Base-by-base conservation (phyloP, 495 filamentous ascomycete species). In the Penicillium herquei region DNA sequence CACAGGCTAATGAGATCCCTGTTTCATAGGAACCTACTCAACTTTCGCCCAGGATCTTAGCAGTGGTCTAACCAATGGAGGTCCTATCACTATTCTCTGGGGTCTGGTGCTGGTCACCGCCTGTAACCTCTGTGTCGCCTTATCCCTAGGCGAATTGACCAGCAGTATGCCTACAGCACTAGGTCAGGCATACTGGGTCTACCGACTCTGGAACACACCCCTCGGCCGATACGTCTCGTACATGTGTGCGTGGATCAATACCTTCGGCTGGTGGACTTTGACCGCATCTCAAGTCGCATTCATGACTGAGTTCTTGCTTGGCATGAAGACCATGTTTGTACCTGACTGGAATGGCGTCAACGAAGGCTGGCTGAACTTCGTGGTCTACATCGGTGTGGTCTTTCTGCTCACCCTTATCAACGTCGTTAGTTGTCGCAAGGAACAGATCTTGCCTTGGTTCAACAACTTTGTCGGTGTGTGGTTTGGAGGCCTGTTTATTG, bases 241-340 rank as follows among this genome's bases (percentile, higher is more conserved):
- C 58, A 76, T 78, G 74, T 77, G 74, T 56, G 76, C 76, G 0
- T 78, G 76, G 76, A 76, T 79, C 61, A 78, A 79, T 54, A 77
- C 70, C 6, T 79, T 78, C 49, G 75, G 76, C 30, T 79, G 76
- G 76, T 79, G 76, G 76, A 77, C 75, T 3, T 59, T 79, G 52
- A 73, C 72, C 6, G 75, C 76, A 13, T 77, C 74, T 6, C 75
- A 78, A 51, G 66, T 76, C 37, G 75, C 75, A 7, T 79, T 79
- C 60, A 79, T 79, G 75, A 73, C 76, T 6, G 73, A 77, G 39
- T 79, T 79, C 40, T 54, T 78, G 40, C 67, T 79, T 3, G 74
- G 76, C 34, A 77, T 78, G 72, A 76, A 74, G 59, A 65, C 69
- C 33, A 70, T 79, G 71, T 79, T 77, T 48, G 53, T 72, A 6